Evolutionary conservation across 2,329 filamentous ascomycete genomes (phyloP).

Genomic region (Aschersonia sp.): DNA sequence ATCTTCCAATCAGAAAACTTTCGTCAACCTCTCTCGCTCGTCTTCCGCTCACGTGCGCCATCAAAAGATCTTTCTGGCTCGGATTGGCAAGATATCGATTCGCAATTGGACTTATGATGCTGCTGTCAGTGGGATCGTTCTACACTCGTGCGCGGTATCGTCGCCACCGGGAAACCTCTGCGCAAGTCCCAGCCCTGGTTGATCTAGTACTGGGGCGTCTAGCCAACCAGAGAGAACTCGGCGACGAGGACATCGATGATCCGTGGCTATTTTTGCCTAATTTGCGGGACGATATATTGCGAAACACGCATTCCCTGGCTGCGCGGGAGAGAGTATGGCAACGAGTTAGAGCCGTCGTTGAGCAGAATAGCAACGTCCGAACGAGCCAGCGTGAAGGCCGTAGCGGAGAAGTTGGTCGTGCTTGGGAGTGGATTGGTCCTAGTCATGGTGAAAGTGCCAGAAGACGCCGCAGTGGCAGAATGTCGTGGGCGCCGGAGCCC

Average conservation of each 20-base stretch:
- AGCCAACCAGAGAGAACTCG: constrained; percentile 69
- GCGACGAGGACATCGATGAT: constrained; percentile 53
- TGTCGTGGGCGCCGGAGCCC: constrained; percentile 28
- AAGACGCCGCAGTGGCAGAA: constrained; percentile 36
- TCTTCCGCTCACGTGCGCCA: constrained; percentile 71
- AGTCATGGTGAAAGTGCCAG: constrained; percentile 28
- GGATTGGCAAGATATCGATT: constrained; percentile 77
- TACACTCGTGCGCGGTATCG: constrained; percentile 54
- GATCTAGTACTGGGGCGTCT: constrained; percentile 72
- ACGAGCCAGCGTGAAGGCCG: constrained; percentile 54
- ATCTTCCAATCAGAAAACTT: constrained; percentile 50
- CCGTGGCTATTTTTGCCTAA: constrained; percentile 78
- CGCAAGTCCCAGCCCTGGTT: constrained; percentile 70
- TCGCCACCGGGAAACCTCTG: constrained; percentile 48
- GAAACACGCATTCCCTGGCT: constrained; percentile 62
- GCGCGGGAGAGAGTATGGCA: constrained; percentile 75
- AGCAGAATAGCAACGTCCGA: constrained; percentile 85
- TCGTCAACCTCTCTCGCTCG: constrained; percentile 81
- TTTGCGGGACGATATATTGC: constrained; percentile 77
- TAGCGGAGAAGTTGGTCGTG: constrained; percentile 50
- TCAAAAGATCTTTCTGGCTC: constrained; percentile 65
- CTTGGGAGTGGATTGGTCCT: constrained; percentile 58
- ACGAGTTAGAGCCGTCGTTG: constrained; percentile 69
- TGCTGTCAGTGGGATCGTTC: constrained; percentile 31
- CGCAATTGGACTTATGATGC: constrained; percentile 56